phyloP scores from a whole-genome alignment of 2,329 filamentous ascomycete genomes.

The Ophiostoma himal-ulmi region DNA sequence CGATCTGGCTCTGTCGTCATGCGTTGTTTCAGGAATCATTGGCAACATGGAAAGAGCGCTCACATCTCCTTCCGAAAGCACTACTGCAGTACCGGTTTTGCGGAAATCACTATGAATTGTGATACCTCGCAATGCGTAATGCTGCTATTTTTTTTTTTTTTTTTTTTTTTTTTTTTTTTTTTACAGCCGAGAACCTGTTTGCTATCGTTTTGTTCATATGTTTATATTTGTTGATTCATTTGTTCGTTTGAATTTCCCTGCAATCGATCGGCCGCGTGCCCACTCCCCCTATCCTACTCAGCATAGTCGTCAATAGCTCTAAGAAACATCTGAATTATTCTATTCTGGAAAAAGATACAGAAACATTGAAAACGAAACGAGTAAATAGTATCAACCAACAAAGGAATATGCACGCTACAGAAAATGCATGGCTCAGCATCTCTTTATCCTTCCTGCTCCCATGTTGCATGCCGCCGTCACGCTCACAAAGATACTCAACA shows the following conservation, averaged over 20 bases:
- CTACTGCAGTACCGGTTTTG: no score
- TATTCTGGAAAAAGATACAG: no score
- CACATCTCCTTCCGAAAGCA: no score
- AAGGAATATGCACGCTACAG: not conserved
- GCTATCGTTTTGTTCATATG: not conserved
- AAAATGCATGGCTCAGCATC: not conserved
- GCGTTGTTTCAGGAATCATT: not conserved
- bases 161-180: no score
- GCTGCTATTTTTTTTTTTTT: no score
- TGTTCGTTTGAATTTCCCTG: slow-evolving; percentile 14
- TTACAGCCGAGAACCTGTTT: not conserved
- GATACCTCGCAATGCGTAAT: no score
- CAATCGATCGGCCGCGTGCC: slow-evolving; percentile 18
- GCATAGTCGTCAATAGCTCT: slow-evolving; percentile 6
- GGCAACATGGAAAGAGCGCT: not conserved
- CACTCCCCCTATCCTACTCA: slow-evolving; percentile 16
- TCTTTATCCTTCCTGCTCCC: not conserved
- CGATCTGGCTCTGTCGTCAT: not conserved
- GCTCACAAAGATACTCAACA: not conserved
- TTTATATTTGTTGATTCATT: not conserved
- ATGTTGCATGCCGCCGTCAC: not conserved
- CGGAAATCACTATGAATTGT: no score
- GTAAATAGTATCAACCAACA: not conserved
- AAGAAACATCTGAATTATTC: not conserved
- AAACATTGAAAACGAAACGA: no score